Evolutionary conservation across 2,329 filamentous ascomycete species (phyloP), one percentile per base, ranked within the genome.

Genomic region (Fusarium musae): DNA sequence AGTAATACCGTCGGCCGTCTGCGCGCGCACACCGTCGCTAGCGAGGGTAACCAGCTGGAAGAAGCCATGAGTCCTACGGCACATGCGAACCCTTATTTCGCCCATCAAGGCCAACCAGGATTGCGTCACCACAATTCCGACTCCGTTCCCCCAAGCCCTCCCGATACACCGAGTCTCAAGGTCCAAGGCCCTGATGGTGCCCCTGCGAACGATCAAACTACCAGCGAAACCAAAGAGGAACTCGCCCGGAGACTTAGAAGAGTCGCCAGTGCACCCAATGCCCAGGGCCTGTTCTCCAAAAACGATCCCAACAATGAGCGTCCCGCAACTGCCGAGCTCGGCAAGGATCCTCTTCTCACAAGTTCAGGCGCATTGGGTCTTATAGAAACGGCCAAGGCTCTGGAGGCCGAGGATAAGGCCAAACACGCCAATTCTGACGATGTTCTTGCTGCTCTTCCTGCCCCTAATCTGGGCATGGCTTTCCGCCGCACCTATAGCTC

Each of bases 401-500:
- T 56, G 6, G 54, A 73, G 19, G 63, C 75, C 28, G 78, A 73
- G 65, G 79, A 69, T 6, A 70, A 82, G 64, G 77, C 79, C n/a
- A 81, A 87, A 37, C 76, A 80, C 21, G 78, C 85, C 15, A 82
- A 85, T 26, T 83, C 85, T 58, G 80, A 85, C 54, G 88, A 91
- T 78, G 82, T 84, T 26, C 84, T 92, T 21, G 87, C 88, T 60
- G 87, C 89, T 57, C 88, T 95, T 66, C 87, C 94, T 40, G 88
- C 91, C 8, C 88, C 90, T 4, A 91, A 92, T 9, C 89, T 89
- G 59, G 88, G 90, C 23, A 87, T 94, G 54, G 91, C 94, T 26
- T 99, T 98, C 84, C 89, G 96, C 79, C 90, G 96, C 81, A 99
- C 96, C 6, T 99, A 99, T 83, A 98, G 96, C 83, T 98, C 96